A percentile compares a stretch with the other conserved stretches of the same genome.
Conservation (phyloP, 2,329 filamentous ascomycete species). For the Botryosphaeria agaves region DNA sequence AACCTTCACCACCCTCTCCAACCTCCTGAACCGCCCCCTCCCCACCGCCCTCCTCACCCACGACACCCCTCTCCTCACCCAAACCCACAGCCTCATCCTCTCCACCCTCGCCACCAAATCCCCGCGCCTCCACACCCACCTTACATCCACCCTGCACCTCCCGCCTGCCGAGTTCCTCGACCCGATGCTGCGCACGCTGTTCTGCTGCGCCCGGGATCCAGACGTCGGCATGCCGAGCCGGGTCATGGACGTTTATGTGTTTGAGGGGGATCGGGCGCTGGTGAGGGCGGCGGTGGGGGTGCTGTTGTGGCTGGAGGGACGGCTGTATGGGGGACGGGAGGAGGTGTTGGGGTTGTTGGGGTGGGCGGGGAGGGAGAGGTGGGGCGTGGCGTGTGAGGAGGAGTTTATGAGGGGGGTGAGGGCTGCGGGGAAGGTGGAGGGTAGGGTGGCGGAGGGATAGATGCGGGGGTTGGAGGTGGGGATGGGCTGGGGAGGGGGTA, state of each 20-base stretch:
- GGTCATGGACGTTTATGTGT: slow-evolving; percentile 68
- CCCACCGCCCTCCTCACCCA: slow-evolving; percentile 59
- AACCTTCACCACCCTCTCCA: slow-evolving; percentile 56
- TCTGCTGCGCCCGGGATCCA: slow-evolving; percentile 37
- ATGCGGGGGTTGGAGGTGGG: too few relatives aligned
- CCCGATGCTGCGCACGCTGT: slow-evolving; percentile 45
- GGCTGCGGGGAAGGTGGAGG: slow-evolving; percentile 17
- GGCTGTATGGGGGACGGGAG: slow-evolving; percentile 26
- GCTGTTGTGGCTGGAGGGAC: slow-evolving; percentile 34
- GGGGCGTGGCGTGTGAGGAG: slow-evolving; percentile 20
- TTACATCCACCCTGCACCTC: slow-evolving; percentile 21
- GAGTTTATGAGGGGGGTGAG: slow-evolving; percentile 19
- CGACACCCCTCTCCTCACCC: slow-evolving; percentile 50
- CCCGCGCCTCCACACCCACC: slow-evolving; percentile 43
- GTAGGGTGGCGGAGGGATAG: background rate
- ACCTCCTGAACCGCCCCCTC: slow-evolving; percentile 59
- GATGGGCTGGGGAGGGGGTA: too few relatives aligned
- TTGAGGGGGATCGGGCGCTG: slow-evolving; percentile 60
- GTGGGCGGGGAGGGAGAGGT: slow-evolving; percentile 17
- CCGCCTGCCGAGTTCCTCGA: slow-evolving; percentile 35
- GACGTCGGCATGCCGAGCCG: slow-evolving; percentile 53
- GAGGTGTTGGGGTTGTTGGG: slow-evolving; percentile 26
- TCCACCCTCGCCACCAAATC: slow-evolving; percentile 49
- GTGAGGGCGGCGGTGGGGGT: slow-evolving; percentile 56
- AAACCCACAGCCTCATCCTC: slow-evolving; percentile 52